Evolutionary conservation across 1,284 basidiomycete species (phyloP), one percentile per base, ranked within the genome.

Genomic region (Coniferiporia sulphurascens): DNA sequence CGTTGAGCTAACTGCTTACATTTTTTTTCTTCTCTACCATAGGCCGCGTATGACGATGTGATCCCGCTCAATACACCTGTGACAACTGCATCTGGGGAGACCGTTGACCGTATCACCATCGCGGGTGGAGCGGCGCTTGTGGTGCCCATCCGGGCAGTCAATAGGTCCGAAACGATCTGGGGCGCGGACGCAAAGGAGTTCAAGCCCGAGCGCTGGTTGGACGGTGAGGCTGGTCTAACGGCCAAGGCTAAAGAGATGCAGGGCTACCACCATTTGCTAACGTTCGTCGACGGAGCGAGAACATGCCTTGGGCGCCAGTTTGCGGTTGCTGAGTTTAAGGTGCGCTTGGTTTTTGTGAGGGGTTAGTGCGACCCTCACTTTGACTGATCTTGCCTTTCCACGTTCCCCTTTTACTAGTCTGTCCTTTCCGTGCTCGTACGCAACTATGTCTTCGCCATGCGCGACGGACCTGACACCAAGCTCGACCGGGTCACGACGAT

Each of bases 161-260:
- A 86, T 65, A 68, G 71, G 48, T 82, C 74, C 54, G 76, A 66
- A 60, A 71, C 65, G 36, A 68, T 84, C 32, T 86, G 83, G 76
- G 80, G 74, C 3, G 27, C 65, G 0, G 70, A 76, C 56, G 72
- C 74, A 8, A 73, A 73, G 27, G 65, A 64, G 22, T 79, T 77
- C 63, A 69, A 64, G 13, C 78, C 78, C 0, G 72, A 73, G 55
- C 66, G 78, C 2, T 78, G 78, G 78, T 58, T 78, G 1, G 61
- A 50, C 22, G 19, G 17, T 4, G 45, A 48, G 19, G 46, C n/a
- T 12, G 48, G 45, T 10, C 27, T 56, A 3, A 32, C 55, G 2
- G 19, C 44, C 6, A 38, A 38, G 17, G 48, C 44, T 13, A 49
- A 17, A 12, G 35, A 48, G 15, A 35, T 41, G 15, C 32, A 32